Conservation (phyloP, 2,329 filamentous ascomycete species). For the Pyricularia sp. region DNA sequence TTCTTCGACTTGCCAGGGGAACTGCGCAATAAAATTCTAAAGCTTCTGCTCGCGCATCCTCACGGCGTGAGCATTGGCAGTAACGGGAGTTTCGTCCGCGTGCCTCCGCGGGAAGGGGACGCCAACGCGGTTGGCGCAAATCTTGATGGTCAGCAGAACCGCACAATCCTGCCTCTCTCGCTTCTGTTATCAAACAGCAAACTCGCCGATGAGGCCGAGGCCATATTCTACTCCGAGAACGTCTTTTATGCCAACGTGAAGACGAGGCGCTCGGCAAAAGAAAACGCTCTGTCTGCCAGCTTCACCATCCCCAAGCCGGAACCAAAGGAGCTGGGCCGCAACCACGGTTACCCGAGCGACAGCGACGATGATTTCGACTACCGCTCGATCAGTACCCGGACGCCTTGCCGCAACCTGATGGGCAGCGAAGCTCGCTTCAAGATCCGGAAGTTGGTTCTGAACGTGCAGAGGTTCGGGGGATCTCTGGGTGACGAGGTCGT, state of each 20-base stretch:
- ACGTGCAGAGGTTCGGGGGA: conserved; percentile 13
- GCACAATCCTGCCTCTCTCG: not conserved
- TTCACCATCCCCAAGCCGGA: not conserved
- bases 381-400: not conserved
- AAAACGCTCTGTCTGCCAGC: not conserved
- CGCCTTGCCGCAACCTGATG: conserved; percentile 5
- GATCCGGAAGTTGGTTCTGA: conserved; percentile 12
- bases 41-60: conserved; percentile 14
- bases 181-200: conserved; percentile 15
- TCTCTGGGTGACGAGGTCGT: conserved; percentile 10
- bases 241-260: conserved; percentile 15
- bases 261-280: not conserved
- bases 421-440: conserved; percentile 9
- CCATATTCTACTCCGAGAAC: conserved; percentile 19
- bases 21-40: conserved; percentile 18
- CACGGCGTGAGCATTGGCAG: conserved; percentile 12
- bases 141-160: not conserved
- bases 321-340: not conserved
- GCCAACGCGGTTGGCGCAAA: not conserved
- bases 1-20: conserved; percentile 21
- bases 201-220: conserved; percentile 14
- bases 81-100: not conserved
- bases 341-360: conserved; percentile 6
- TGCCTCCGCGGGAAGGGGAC: not conserved
- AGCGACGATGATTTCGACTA: not conserved